Evolutionary conservation across 1,284 basidiomycete genomes (phyloP), one percentile per base, ranked within the genome.

Genomic region (Meira miltonrushii): DNA sequence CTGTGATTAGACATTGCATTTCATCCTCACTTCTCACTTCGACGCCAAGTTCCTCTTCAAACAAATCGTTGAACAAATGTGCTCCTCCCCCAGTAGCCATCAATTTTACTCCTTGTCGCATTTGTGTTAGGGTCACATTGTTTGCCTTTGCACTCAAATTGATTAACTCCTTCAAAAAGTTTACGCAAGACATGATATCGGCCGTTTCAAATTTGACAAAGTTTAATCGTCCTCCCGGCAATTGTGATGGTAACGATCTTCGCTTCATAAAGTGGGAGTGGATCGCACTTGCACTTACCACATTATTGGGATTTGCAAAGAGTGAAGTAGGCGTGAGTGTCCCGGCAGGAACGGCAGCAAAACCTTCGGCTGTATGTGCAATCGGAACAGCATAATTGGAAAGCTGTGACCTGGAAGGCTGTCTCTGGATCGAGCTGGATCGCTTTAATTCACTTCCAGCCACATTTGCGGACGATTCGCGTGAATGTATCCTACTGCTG

Each of bases 41-140:
- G 57, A 97, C 90, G 25, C 84, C 87, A 3, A 97, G 82, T 63
- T 86, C 86, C 21, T 81, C 81, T 61, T 83, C 83, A 77, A 99
- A 88, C 51, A 88, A 81, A 70, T 92, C 89, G 79, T 93, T 88
- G 81, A 93, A 97, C 74, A 86, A 86, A 82, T 97, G 92, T 46
- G 94, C 94, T 47, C 95, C 95, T 12, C 95, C 95, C 41, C 95
- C 95, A 0, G 95, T 99, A 4, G 93, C 92, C 86, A 96, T 90
- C 73, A 99, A 91, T 82, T 94, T 93, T 77, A 99, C 93, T 49
- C 88, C 87, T 59, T 84, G 83, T 66, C 89, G 87, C 94, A 99
- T 97, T 73, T 92, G 87, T 59, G 87, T 86, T 65, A 95, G 85
- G 0, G 87, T 84, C 11, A 98, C 94, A 38, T 86, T 84, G 76